Base-by-base conservation (phyloP, 73 alveolate genomes). In the Paramecium bursaria region DNA sequence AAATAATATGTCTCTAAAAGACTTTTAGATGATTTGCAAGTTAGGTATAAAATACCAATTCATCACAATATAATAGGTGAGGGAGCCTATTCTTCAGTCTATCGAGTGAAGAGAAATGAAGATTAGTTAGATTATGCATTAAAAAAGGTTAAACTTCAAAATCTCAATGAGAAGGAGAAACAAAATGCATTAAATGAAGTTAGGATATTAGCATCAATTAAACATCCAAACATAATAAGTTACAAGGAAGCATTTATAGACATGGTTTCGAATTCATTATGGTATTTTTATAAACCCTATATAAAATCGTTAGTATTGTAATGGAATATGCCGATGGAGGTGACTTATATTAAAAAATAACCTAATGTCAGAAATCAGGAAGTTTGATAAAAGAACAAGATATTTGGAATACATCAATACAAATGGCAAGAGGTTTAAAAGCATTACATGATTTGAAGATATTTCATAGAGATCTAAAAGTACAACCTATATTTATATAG, bases 301-400 rank as follows among this genome's bases (percentile, higher is more conserved):
- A 42, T 29, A 30, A 33, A 53, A 49, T 50, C 22, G 54, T 48
- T 74, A 87, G 98, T 60, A 91, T 93, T 23, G 92, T 93, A 23
- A 93, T 93, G 96, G 98, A 93, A 55, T 93, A 85, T 88, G 96
- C 97, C 5, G 94, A 92, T 33, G 92, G 88, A 15, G 95, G 98
- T 13, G 98, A 93, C 52, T 48, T 93, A 25, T 92, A 85, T 49
- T 75, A 92, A 50, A 85, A 86, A 52, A 92, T 93, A 33, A 51
- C 61, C 26, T 73, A 74, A 23, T 86, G 75, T 42, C 74, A 82
- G 52, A 77, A 93, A 73, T 50, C 33, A 46, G 85, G 75, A 9
- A 25, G 44, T 5, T 77, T 27, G 26, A 48, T 91, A 29, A 85
- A 90, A 23, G 98, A 93, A 75, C 88, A 73, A 53, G 75, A 61